These are phyloP conservation scores for Penicillium sp. DNA, from an alignment of 2,329 filamentous ascomycete species.

Conservation along the genomic window DNA sequence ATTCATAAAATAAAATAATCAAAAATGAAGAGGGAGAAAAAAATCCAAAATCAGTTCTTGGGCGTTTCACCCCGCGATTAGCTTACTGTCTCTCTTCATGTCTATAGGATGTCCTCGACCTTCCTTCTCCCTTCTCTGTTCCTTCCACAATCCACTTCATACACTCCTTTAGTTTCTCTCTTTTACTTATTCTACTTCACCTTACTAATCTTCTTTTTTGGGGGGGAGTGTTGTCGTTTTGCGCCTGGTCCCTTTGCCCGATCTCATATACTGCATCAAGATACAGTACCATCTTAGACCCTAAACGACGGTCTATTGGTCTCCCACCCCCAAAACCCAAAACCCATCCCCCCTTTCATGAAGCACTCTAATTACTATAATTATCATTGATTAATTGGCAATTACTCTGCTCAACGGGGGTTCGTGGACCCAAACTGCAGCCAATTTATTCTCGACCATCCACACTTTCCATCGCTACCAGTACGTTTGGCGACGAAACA, in stretches of 20 bases:
- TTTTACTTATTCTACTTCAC: conserved; percentile 15
- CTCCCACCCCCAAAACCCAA: neutral
- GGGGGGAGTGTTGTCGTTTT: neutral
- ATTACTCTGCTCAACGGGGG: conserved; percentile 13
- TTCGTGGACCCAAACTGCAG: conserved; percentile 14
- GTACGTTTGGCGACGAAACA: conserved; percentile 13
- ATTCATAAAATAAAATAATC: conserved; percentile 14
- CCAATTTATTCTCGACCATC: conserved; percentile 31
- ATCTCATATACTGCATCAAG: conserved; percentile 24
- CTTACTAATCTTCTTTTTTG: conserved; percentile 24
- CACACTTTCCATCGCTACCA: conserved; percentile 15
- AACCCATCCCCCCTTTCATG: conserved; percentile 21
- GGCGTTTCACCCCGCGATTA: conserved; percentile 48
- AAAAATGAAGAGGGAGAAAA: conserved; percentile 20
- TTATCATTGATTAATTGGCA: conserved; percentile 33
- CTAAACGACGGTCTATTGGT: conserved; percentile 14
- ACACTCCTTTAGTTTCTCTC: conserved; percentile 35
- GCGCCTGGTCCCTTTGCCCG: conserved; percentile 19
- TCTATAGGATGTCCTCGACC: conserved; percentile 35
- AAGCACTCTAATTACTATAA: conserved; percentile 32
- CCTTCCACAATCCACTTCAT: conserved; percentile 30
- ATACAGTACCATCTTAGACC: conserved; percentile 24
- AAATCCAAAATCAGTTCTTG: conserved; percentile 35
- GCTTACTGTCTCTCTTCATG: conserved; percentile 35
- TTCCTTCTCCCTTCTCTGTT: conserved; percentile 26